phyloP scores from a whole-genome alignment of 805 yeast genomes.

The Suhomyces xylopsoci region DNA sequence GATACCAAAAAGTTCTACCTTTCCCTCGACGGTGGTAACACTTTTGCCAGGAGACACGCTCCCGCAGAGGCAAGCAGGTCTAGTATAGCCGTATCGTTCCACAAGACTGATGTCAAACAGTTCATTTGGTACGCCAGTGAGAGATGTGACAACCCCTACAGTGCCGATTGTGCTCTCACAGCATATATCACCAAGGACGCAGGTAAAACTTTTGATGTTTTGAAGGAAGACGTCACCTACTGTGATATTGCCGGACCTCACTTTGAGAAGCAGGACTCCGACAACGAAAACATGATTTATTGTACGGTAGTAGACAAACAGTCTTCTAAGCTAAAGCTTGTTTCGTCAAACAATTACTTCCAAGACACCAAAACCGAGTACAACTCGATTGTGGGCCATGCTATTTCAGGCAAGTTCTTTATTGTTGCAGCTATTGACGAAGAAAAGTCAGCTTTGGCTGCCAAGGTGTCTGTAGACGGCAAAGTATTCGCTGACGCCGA shows the following conservation, averaged over 20 bases:
- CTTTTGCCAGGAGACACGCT: slow-evolving; percentile 45
- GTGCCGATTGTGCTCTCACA: slow-evolving; percentile 49
- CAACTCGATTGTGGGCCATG: slow-evolving; percentile 67
- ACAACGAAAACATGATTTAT: slow-evolving; percentile 48
- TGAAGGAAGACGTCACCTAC: slow-evolving; percentile 50
- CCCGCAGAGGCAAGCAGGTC: slow-evolving; percentile 49
- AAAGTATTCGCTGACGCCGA: slow-evolving; percentile 68
- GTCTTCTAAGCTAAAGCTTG: slow-evolving; percentile 24
- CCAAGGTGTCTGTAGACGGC: slow-evolving; percentile 80
- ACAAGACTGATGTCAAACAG: slow-evolving; percentile 50
- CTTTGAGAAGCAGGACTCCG: slow-evolving; percentile 32
- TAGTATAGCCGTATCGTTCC: slow-evolving; percentile 54
- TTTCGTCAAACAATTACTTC: slow-evolving; percentile 55
- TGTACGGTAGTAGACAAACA: slow-evolving; percentile 52
- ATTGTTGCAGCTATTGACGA: slow-evolving; percentile 65
- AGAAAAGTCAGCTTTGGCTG: slow-evolving; percentile 47
- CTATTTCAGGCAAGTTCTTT: slow-evolving; percentile 65
- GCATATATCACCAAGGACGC: slow-evolving; percentile 65
- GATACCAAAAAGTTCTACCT: slow-evolving; percentile 47
- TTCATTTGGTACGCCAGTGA: slow-evolving; percentile 70
- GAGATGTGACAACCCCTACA: slow-evolving; percentile 48
- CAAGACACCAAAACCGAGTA: slow-evolving; percentile 40
- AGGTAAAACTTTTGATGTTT: slow-evolving; percentile 58
- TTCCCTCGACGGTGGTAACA: slow-evolving; percentile 67
- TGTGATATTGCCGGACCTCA: slow-evolving; percentile 70